These are phyloP conservation scores for Fusarium fracticaudum DNA, from an alignment of 2,329 filamentous ascomycete genomes.

Conservation along the genomic window DNA sequence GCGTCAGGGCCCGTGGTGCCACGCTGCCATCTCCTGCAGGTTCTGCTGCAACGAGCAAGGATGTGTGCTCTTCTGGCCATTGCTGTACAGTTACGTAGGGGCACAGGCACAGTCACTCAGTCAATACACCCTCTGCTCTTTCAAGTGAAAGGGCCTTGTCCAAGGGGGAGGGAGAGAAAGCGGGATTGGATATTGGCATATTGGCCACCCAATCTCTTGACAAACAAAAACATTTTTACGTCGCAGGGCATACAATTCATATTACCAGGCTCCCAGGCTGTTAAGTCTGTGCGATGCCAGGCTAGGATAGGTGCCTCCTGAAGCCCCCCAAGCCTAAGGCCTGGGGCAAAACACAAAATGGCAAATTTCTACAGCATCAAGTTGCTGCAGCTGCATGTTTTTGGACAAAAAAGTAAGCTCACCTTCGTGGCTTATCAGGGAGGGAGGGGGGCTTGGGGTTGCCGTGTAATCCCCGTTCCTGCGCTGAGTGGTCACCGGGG, in stretches of 20 bases:
- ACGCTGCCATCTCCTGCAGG: constrained; percentile 35
- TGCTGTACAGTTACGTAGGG: constrained; percentile 15
- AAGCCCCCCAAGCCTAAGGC: neutral
- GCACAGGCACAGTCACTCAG: neutral
- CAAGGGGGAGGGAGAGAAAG: neutral
- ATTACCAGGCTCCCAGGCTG: neutral
- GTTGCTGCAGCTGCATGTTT: constrained; percentile 40
- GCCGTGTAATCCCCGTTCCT: constrained; percentile 20
- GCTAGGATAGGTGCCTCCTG: neutral
- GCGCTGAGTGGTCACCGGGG: constrained; percentile 24
- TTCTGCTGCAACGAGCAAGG: constrained; percentile 29
- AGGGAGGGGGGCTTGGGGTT: constrained; percentile 10
- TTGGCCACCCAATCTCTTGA: constrained; percentile 15
- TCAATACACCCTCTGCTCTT: neutral
- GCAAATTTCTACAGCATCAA: constrained; percentile 17
- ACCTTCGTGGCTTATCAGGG: constrained; percentile 17
- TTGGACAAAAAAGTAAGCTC: constrained; percentile 30
- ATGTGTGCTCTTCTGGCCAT: constrained; percentile 4
- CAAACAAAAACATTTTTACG: constrained; percentile 23
- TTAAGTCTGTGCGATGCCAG: constrained; percentile 32
- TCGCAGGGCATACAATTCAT: constrained; percentile 3
- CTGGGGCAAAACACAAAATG: neutral
- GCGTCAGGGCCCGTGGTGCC: constrained; percentile 18
- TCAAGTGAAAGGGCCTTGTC: constrained; percentile 12
- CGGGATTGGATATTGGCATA: constrained; percentile 7